Evolutionary conservation across 2,329 filamentous ascomycete species (phyloP), one percentile per base, ranked within the genome.

Genomic region (Clarireedia sp.): DNA sequence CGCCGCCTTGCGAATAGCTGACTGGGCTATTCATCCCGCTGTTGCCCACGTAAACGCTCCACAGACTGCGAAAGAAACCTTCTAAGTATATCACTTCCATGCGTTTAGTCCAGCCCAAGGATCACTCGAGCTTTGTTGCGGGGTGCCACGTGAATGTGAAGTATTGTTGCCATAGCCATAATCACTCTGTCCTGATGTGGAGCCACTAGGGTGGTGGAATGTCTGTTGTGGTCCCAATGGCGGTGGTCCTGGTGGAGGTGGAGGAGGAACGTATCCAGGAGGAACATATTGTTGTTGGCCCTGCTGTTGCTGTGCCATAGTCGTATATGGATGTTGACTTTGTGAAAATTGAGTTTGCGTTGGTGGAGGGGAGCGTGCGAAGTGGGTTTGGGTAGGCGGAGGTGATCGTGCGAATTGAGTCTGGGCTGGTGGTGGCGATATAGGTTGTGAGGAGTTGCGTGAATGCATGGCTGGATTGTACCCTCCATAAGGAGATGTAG

Each of bases 191-290:
- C 78, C 78, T 2, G 78, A 75, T 7, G 55, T 72, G 70, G 68
- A 73, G 73, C 48, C 64, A 55, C 45, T 67, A 59, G 47, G 66
- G 62, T 59, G 68, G 59, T 57, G 65, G 64, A 79, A 84, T n/a
- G 78, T 77, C 43, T 77, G 75, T 48, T 75, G 71, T 4, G 78
- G 73, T 57, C 66, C 75, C 24, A 69, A 58, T 14, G 79, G 79
- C 48, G 83, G 82, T 5, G 81, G 82, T 2, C 81, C 81, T 1
- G 83, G 83, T 0, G 83, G 84, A 10, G 84, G 84, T 3, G 83
- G 84, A 17, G 83, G 83, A 0, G 82, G 83, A 24, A 86, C 76
- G 66, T 85, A 87, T 4, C 83, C 83, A 51, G 81, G 77, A 12
- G 82, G 82, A 53, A 85, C 70, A 59, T 71, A 70, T 57, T 72